Percentiles rank a stretch among this genome's conserved stretches.
Conservation (phyloP, 441 rosid species). For the Arabidopsis lyrata region DNA sequence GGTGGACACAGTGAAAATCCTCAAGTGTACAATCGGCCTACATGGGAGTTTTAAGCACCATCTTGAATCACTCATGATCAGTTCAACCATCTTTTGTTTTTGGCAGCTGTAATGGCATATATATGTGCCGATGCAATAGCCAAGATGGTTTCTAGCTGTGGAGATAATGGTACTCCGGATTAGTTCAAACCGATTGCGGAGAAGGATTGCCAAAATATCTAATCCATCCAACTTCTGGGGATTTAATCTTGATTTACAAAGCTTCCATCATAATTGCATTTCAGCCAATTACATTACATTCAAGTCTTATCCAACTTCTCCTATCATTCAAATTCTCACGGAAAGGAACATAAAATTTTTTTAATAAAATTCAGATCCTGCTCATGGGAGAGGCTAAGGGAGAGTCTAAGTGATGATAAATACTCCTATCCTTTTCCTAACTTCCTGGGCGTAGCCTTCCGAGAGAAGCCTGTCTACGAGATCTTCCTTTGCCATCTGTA, state of each 20-base stretch:
- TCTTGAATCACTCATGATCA: not conserved
- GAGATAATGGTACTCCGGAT: no score
- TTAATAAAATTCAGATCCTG: no score
- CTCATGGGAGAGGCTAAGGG: not conserved
- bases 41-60: not conserved
- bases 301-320: no score
- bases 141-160: not conserved
- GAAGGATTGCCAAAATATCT: not conserved
- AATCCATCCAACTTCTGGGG: not conserved
- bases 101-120: not conserved
- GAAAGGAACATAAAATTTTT: no score
- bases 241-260: not conserved
- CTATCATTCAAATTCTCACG: slow-evolving; percentile 14
- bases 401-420: no score
- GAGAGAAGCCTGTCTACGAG: slow-evolving; percentile 31
- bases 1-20: not conserved
- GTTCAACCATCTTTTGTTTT: not conserved
- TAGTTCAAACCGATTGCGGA: not conserved
- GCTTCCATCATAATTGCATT: not conserved
- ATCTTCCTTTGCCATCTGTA: slow-evolving; percentile 33
- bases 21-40: not conserved
- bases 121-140: not conserved
- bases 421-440: not conserved
- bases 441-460: slow-evolving; percentile 21
- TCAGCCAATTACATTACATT: not conserved